Base-by-base conservation (phyloP, 1,284 basidiomycete species). In the Cryptococcus sp. region DNA sequence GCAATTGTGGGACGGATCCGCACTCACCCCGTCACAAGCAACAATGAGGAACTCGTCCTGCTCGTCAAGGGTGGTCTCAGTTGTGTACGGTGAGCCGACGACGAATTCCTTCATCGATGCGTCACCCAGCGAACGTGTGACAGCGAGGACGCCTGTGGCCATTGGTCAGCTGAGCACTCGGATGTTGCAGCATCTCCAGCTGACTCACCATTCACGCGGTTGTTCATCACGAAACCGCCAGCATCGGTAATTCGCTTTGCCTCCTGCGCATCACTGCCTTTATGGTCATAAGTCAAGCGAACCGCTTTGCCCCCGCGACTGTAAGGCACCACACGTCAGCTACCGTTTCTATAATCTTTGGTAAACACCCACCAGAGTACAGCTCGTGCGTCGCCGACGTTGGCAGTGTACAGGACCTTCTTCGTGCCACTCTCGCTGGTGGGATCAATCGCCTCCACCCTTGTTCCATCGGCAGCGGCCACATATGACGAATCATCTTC, bases 101-200 rank as follows among this genome's bases (percentile, higher is more conserved):
- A 99, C 95, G 74, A 96, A 99, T 71, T 99, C 95, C 79, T 99
- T 99, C 95, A 99, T 99, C 7, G 93, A 91, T 0, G 92, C 90
- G 75, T 99, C 96, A 48, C 96, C 96, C 46, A 99, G 82, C 66
- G 93, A 95, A 51, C 96, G 84, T 17, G 96, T 99, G 19, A 99
- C 96, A 10, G 93, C 94, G 55, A 99, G 82, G 11, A 99, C 94
- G 42, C 92, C 81, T 80, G 58, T 8, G 15, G 30, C 22, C 22
- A 13, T 22, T 45, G 42, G 22, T 45, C 42, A 45, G 42, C 42
- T 45, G 10, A 35, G 30, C 42, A n/a, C 47, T 13, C n/a, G 43
- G 15, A 20, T 11, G 42, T 27, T 50, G 22, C 5, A 54, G n/a
- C 39, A 15, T 40, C 11, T 25, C 10, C 5, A 40, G 27, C 6